These are phyloP conservation scores for Diplotaxis tenuifolia DNA, from an alignment of 345 rosid genomes.

Conservation along the genomic window DNA sequence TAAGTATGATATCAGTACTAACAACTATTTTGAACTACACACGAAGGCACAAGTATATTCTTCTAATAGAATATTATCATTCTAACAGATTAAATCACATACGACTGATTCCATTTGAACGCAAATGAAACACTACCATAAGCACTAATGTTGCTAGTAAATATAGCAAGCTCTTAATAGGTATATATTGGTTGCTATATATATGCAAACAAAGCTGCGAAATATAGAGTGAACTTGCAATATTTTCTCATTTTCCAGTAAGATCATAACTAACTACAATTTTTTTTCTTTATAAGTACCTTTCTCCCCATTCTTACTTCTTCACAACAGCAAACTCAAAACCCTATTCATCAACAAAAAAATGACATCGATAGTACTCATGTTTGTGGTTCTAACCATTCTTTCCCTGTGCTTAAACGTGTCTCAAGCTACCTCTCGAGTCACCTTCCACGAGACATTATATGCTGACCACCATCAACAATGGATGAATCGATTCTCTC, in stretches of 20 bases:
- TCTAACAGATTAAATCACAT: too few species aligned
- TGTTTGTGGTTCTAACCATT: not conserved
- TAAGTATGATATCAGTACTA: too few species aligned
- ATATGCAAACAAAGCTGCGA: not conserved
- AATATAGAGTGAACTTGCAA: not conserved
- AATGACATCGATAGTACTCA: not conserved
- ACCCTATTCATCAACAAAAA: not conserved
- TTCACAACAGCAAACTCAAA: not conserved
- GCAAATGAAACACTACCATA: too few species aligned
- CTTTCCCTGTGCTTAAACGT: not conserved
- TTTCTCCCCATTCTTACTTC: not conserved
- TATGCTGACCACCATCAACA: slow-evolving; percentile 17
- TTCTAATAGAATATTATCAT: too few species aligned
- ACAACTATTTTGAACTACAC: too few species aligned
- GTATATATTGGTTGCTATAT: not conserved
- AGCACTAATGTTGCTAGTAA: not conserved
- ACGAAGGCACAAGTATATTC: too few species aligned
- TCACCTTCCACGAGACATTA: not conserved
- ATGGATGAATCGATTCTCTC: slow-evolving; percentile 30
- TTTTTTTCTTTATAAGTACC: not conserved
- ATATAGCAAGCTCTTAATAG: not conserved
- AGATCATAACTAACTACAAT: not conserved
- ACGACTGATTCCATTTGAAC: too few species aligned
- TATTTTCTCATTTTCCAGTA: not conserved
- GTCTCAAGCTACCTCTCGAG: slow-evolving; percentile 19